These are phyloP conservation scores for Apodospora peruviana DNA, from an alignment of 495 filamentous ascomycete species.

Conservation along the genomic window DNA sequence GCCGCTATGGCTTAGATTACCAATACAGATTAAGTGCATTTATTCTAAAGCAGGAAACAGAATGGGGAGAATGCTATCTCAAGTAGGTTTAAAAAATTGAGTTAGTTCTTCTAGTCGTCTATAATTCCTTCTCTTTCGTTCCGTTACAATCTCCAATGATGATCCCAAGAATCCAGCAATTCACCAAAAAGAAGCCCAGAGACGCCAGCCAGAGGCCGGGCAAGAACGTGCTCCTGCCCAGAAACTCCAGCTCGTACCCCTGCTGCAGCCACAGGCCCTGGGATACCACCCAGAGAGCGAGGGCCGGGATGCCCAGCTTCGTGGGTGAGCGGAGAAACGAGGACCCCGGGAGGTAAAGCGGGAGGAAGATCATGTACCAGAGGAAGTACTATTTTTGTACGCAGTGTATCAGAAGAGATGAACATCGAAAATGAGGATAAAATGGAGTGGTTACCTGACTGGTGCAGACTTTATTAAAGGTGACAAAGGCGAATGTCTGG, in stretches of 20 bases:
- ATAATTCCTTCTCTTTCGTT: too few relatives aligned
- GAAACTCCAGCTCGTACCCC: conserved; percentile 81
- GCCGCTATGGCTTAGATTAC: too few relatives aligned
- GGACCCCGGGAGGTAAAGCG: conserved; percentile 80
- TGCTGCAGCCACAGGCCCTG: conserved; percentile 85
- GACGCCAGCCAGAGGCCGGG: conserved; percentile 74
- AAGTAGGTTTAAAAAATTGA: too few relatives aligned
- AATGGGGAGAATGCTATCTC: too few relatives aligned
- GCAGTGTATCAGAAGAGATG: background rate
- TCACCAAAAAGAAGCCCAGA: conserved; percentile 75
- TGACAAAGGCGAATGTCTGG: conserved; percentile 97
- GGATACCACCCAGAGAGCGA: conserved; percentile 64
- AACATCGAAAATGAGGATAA: background rate
- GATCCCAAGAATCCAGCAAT: conserved; percentile 79
- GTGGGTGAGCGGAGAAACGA: conserved; percentile 55
- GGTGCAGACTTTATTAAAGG: conserved; percentile 98
- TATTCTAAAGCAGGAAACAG: too few relatives aligned
- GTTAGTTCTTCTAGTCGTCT: too few relatives aligned
- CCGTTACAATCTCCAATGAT: conserved; percentile 61
- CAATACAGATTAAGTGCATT: too few relatives aligned
- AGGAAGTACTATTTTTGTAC: conserved; percentile 93
- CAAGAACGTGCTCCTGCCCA: conserved; percentile 77
- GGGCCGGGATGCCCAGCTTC: conserved; percentile 54
- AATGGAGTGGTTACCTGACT: conserved; percentile 64
- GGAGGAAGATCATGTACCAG: conserved; percentile 92